phyloP scores from a whole-genome alignment of 805 yeast species.

The Cyberlindnera maritima region DNA sequence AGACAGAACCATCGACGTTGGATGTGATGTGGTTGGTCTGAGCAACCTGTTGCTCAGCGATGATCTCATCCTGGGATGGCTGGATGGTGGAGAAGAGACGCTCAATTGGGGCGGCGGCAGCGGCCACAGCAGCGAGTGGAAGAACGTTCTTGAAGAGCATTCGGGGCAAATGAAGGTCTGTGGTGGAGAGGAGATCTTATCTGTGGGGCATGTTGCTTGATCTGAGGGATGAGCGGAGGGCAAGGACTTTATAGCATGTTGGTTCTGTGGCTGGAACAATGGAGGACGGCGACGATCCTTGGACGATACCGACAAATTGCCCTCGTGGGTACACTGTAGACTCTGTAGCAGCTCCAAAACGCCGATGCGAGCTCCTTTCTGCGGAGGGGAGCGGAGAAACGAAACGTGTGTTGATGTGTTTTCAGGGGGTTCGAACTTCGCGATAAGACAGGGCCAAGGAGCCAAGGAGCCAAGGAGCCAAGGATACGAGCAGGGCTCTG shows the following conservation, averaged over 20 bases:
- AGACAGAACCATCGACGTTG: conserved; percentile 37
- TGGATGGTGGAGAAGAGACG: conserved; percentile 12
- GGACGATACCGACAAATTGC: neutral
- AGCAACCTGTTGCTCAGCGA: conserved; percentile 17
- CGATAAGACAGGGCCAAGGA: neutral
- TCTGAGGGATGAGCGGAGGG: neutral
- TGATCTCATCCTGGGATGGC: conserved; percentile 8
- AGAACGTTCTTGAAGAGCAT: conserved; percentile 4
- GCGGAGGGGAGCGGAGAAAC: too few relatives aligned
- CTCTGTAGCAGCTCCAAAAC: too few relatives aligned
- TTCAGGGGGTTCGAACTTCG: neutral
- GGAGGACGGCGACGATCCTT: neutral
- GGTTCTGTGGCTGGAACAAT: neutral
- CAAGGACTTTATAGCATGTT: neutral
- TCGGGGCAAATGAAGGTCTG: neutral
- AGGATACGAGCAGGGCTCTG: too few relatives aligned
- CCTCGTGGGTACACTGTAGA: neutral
- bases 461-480: neutral
- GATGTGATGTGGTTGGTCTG: conserved; percentile 29
- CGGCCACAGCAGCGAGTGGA: conserved; percentile 2
- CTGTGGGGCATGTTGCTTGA: neutral
- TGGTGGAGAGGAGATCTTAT: neutral
- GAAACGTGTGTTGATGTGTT: neutral
- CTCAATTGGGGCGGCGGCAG: conserved; percentile 5
- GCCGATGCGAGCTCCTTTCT: too few relatives aligned